Evolutionary conservation across 352 stramenopile species (phyloP), one percentile per base, ranked within the genome.

Genomic region (Aphanomyces euteiches): DNA sequence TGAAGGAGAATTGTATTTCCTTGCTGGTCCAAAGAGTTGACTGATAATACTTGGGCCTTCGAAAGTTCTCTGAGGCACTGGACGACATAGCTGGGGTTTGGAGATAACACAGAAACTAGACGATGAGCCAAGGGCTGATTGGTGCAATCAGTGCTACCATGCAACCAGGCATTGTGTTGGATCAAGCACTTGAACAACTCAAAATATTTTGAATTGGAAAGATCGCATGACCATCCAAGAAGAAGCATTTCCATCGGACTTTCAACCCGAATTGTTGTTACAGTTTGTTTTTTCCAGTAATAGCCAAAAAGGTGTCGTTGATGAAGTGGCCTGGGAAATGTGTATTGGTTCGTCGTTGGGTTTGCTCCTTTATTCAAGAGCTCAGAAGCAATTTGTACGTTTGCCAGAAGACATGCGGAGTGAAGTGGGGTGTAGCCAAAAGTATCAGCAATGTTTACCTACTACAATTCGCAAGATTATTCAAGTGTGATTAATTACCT

Each of bases 381-480:
- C 7, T n/a, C 64, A 2, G n/a, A 38, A 10, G 47, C 28, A 6
- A 70, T 39, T 4, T 13, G 28, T 15, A 61, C 7, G 39, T 70
- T 70, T n/a, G 47, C 64, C 12, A 70, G 10, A 10, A 70, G n/a
- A 34, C 64, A 70, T 3, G 64, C 64, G 17, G 61, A 21, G 19
- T 70, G 64, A 47, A 70, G 47, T 7, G 64, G 64, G n/a, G 64
- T 70, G 3, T 45, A 15, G 21, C 64, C 64, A 60, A 47, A 54
- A 10, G 53, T n/a, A 43, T 70, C 47, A n/a, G 10, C n/a, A 7
- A 53, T 63, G 4, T 40, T 8, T 28, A 61, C 8, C 54, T 70
- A 54, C 15, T 3, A 58, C 8, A 19, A 58, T 28, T 12, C 8
- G 50, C 8, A 37, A 12, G 50, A 58, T 36, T 17, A 2, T 12